phyloP scores from a whole-genome alignment of 805 yeast genomes.

The Dipodascopsis uninucleata region DNA sequence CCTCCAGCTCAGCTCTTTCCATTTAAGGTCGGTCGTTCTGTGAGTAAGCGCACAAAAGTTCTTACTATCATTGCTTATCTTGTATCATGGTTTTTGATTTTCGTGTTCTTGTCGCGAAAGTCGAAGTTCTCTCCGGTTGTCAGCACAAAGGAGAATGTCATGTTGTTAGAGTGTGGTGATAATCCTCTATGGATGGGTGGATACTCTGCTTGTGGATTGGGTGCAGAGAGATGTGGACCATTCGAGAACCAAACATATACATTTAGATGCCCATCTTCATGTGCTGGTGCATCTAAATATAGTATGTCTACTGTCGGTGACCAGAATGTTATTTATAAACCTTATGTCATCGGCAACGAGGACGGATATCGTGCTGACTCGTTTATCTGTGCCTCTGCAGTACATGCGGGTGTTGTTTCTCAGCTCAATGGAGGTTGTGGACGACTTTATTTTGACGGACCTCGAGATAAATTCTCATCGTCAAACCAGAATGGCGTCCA shows the following conservation, averaged over 20 bases:
- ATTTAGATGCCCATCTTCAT: constrained; percentile 82
- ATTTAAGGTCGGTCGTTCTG: constrained; percentile 20
- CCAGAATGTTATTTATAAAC: constrained; percentile 61
- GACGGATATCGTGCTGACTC: constrained; percentile 75
- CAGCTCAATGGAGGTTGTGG: constrained; percentile 79
- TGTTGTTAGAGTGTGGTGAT: constrained; percentile 24
- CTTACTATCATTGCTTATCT: constrained; percentile 20
- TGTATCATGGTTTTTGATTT: constrained; percentile 25
- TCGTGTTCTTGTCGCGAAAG: constrained; percentile 26
- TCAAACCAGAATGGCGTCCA: constrained; percentile 53
- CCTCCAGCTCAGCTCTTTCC: constrained; percentile 27
- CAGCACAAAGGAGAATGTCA: constrained; percentile 17
- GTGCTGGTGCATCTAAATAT: constrained; percentile 75
- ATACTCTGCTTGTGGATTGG: constrained; percentile 62
- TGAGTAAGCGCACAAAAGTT: constrained; percentile 20
- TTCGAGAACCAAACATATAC: constrained; percentile 45
- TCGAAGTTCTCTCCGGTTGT: constrained; percentile 25
- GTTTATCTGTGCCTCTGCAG: constrained; percentile 83
- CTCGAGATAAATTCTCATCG: constrained; percentile 46
- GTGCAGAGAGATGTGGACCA: constrained; percentile 58
- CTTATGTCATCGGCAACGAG: constrained; percentile 79
- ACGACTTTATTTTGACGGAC: constrained; percentile 53
- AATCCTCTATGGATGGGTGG: constrained; percentile 27
- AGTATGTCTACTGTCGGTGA: constrained; percentile 73
- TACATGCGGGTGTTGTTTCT: constrained; percentile 77